Evolutionary conservation across 106 monocot genomes (phyloP).

Genomic region (Cymbidium sinense): DNA sequence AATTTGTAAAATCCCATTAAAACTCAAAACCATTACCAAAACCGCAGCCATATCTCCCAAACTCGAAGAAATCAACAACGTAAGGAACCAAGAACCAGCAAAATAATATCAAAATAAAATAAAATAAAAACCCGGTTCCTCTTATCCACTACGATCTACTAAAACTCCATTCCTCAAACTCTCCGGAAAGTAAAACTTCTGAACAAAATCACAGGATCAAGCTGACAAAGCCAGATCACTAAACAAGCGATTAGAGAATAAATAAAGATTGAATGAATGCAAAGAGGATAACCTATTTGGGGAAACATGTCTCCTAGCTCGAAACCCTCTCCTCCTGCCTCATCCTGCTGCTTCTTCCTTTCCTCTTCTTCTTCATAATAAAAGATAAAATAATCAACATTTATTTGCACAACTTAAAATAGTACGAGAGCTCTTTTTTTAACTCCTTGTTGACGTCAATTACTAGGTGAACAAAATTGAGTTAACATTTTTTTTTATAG

Average conservation of each 20-base stretch:
- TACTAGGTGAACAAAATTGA: background rate
- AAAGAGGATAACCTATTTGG: background rate
- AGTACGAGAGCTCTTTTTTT: background rate
- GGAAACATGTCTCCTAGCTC: background rate
- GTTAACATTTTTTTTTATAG: too few relatives aligned
- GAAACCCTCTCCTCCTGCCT: constrained; percentile 4
- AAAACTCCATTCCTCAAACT: background rate
- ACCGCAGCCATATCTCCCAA: background rate
- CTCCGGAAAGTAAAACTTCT: background rate
- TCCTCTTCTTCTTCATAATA: background rate
- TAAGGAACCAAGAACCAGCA: background rate
- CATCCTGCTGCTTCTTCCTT: background rate
- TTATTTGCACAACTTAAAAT: constrained; percentile 1
- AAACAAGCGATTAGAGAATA: background rate
- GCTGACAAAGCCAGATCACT: background rate
- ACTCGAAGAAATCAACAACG: background rate
- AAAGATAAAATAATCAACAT: background rate
- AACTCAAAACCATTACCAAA: background rate
- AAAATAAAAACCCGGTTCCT: background rate
- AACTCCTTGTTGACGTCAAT: background rate
- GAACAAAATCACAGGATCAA: background rate
- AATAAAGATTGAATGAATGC: background rate
- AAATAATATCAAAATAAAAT: background rate
- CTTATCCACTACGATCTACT: background rate
- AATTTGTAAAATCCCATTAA: background rate